Evolutionary conservation across 192 early-diverging fungal species (phyloP).

Genomic region (Backusella tuberculispora): DNA sequence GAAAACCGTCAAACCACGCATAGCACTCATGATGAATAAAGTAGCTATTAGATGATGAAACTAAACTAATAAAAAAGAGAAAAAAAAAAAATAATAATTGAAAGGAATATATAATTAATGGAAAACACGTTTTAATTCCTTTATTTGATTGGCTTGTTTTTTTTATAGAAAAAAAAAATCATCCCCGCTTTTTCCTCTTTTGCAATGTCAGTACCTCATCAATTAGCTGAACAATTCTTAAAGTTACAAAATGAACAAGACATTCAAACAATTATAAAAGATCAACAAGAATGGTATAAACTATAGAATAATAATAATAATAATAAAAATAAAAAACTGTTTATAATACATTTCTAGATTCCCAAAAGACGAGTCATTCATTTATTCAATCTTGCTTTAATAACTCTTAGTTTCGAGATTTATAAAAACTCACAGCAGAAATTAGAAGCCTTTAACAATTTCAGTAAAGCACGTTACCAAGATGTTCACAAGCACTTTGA

Average conservation of each 20-base stretch:
- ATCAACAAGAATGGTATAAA: not conserved
- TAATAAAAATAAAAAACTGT: not conserved
- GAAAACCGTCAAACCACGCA: constrained; percentile 23
- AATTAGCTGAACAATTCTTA: not conserved
- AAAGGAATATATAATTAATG: not conserved
- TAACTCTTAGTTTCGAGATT: constrained; percentile 17
- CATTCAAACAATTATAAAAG: constrained; percentile 3
- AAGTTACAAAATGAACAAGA: constrained; percentile 7
- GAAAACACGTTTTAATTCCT: constrained; percentile 13
- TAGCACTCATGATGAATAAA: constrained; percentile 21
- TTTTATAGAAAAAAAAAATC: not conserved
- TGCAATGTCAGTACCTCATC: constrained; percentile 9
- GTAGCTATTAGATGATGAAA: constrained; percentile 12
- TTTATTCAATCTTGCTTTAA: no score
- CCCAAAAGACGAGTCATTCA: no score
- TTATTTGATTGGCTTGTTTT: not conserved
- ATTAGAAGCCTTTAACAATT: constrained; percentile 58
- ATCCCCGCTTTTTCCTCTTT: constrained; percentile 3
- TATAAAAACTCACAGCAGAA: constrained; percentile 25
- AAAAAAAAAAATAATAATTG: not conserved
- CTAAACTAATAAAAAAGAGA: not conserved
- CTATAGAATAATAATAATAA: no score
- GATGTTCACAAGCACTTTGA: constrained; percentile 56
- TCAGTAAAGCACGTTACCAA: constrained; percentile 57
- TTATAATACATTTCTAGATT: no score